These are phyloP conservation scores for Lactarius deliciosus DNA, from an alignment of 768 basidiomycete species.

Conservation along the genomic window DNA sequence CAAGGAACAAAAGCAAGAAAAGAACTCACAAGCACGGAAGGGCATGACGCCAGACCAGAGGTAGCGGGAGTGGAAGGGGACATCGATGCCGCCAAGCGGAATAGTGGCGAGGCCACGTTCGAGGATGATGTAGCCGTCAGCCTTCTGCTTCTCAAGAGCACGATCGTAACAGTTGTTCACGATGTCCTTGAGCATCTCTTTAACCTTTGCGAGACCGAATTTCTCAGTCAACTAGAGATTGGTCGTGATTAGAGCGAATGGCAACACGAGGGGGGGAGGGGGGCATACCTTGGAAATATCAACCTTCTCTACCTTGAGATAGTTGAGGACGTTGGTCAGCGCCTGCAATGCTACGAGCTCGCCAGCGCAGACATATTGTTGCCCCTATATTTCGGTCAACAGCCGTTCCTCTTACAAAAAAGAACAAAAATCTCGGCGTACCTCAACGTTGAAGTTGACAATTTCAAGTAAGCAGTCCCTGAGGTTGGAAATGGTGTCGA, in stretches of 20 bases:
- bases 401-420: neutral
- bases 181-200: conserved; percentile 93
- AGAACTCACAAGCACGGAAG: conserved; percentile 87
- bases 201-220: conserved; percentile 88
- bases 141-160: conserved; percentile 74
- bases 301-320: conserved; percentile 93
- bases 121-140: conserved; percentile 87
- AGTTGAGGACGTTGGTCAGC: conserved; percentile 94
- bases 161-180: conserved; percentile 77
- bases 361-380: conserved; percentile 99
- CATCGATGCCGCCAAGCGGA: conserved; percentile 94
- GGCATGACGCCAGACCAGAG: conserved; percentile 98
- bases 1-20: conserved; percentile 7
- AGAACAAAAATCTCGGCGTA: conserved; percentile 36
- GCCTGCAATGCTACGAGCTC: conserved; percentile 92
- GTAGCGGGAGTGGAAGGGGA: conserved; percentile 99
- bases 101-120: conserved; percentile 97
- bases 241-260: conserved; percentile 6
- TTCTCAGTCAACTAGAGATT: conserved; percentile 72
- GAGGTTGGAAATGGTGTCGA: conserved; percentile 78
- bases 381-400: conserved; percentile 56
- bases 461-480: conserved; percentile 91
- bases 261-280: neutral
- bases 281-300: conserved; percentile 77
- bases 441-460: conserved; percentile 95